These are phyloP conservation scores for Samsoniella hepiali DNA, from an alignment of 2,329 filamentous ascomycete genomes.

Conservation along the genomic window DNA sequence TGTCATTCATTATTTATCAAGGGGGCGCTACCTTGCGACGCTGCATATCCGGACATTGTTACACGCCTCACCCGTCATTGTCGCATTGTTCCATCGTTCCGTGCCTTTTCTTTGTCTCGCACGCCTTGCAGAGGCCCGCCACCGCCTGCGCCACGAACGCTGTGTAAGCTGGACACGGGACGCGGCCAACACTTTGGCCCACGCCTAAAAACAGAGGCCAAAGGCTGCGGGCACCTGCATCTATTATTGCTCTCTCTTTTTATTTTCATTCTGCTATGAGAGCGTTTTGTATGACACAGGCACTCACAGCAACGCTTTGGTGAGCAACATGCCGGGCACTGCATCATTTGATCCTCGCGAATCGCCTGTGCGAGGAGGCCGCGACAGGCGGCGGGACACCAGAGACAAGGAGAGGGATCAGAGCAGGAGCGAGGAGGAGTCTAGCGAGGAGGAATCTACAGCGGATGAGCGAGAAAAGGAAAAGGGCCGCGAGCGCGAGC, in stretches of 20 bases:
- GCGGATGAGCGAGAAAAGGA: constrained; percentile 20
- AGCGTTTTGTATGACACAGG: neutral
- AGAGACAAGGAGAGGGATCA: constrained; percentile 18
- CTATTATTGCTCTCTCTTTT: neutral
- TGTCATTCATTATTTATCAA: neutral
- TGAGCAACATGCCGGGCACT: constrained; percentile 13
- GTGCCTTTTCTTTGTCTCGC: neutral
- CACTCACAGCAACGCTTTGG: neutral
- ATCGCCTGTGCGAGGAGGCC: constrained; percentile 21
- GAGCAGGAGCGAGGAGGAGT: constrained; percentile 14
- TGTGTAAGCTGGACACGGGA: constrained; percentile 13
- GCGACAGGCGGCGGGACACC: constrained; percentile 20
- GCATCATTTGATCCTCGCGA: constrained; percentile 9
- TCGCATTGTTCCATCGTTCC: neutral
- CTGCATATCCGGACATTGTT: neutral
- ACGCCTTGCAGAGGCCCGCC: constrained; percentile 6
- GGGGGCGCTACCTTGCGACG: too few relatives aligned
- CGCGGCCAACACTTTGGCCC: neutral
- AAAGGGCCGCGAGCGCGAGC: constrained; percentile 22
- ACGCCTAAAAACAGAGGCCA: neutral
- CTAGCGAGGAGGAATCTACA: neutral
- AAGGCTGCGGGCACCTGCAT: neutral
- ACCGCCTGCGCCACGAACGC: constrained; percentile 12
- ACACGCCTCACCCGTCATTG: neutral
- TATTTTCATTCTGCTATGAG: neutral